Conservation (phyloP, 2,329 filamentous ascomycete species). For the Ascochyta koolunga region DNA sequence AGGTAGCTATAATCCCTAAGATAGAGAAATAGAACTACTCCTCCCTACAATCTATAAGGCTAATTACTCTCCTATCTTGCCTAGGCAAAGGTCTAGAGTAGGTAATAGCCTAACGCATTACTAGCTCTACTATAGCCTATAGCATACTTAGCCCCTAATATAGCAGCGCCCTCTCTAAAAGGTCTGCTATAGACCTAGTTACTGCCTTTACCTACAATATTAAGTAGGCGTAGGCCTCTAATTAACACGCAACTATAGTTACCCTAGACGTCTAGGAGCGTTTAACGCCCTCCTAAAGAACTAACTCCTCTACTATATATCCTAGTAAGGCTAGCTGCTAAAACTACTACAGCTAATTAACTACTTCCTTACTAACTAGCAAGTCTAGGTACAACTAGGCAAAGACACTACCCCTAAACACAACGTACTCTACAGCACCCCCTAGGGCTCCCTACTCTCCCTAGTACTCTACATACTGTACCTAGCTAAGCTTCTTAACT, state of each 20-base stretch:
- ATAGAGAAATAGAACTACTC: conserved; percentile 10
- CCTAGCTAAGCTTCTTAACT: conserved; percentile 3
- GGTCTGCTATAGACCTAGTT: conserved; percentile 4
- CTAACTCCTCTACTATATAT: conserved; percentile 5
- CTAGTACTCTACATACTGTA: conserved; percentile 9
- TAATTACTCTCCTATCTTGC: conserved; percentile 14
- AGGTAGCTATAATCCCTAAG: not conserved
- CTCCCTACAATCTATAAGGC: no score
- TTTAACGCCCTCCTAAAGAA: conserved; percentile 15
- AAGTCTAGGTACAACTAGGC: not conserved
- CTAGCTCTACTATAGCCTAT: conserved; percentile 1
- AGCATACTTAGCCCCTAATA: conserved; percentile 9
- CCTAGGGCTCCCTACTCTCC: not conserved
- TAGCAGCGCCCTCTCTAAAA: conserved; percentile 4
- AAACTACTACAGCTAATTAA: not conserved
- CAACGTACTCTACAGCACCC: not conserved
- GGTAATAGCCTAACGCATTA: conserved; percentile 4
- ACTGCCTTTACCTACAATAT: conserved; percentile 5
- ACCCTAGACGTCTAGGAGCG: conserved; percentile 10
- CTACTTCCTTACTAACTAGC: no score
- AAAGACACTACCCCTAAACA: not conserved
- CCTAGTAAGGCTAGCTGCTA: no score
- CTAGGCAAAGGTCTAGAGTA: conserved; percentile 13
- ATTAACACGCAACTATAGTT: conserved; percentile 6
- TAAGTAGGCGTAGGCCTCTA: not conserved